Base-by-base conservation (phyloP, 2,329 filamentous ascomycete genomes). In the Orbilia brochopaga region DNA sequence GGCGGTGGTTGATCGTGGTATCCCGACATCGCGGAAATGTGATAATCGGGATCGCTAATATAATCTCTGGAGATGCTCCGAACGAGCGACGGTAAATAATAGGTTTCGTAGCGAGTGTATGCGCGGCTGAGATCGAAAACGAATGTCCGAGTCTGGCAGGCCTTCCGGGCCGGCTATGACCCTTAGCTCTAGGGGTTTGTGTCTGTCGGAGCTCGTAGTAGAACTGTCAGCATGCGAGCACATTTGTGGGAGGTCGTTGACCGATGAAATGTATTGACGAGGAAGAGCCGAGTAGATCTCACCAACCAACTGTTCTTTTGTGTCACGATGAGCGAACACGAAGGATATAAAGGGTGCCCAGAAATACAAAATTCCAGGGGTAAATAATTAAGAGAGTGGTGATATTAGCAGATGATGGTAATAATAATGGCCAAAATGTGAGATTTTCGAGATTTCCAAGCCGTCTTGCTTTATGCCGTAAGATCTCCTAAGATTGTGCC, bases 401-500 rank as follows among this genome's bases (percentile, higher is more conserved):
- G 32, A 35, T 50, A 53, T 46, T 40, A 37, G 66, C 42, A 55
- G 19, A 53, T 21, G 35, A 30, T 19, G 27, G 27, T 32, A 53
- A 55, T 55, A 64, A 51, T 17, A 19, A 57, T 65, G 55, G 58
- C 55, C 50, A 51, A 27, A 69, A 56, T 72, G 59, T 65, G 60
- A 61, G 44, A 52, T 37, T 56, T 32, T 56, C 30, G 51, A 44
- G 32, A n/a, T 24, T 35, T 52, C 48, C 48, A 54, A 54, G 58
- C 58, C 50, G 24, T 44, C 24, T 56, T 53, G 42, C 35, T 63
- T 42, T 58, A 54, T 30, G 54, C 51, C 48, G 66, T 70, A 37
- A 63, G 58, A 59, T 70, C 59, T 70, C 59, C 59, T 70, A 59
- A 64, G 51, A 64, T 61, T 61, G 40, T 46, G 50, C n/a, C 27